phyloP scores from a whole-genome alignment of 2,329 filamentous ascomycete genomes.

The Diaporthe vexans region DNA sequence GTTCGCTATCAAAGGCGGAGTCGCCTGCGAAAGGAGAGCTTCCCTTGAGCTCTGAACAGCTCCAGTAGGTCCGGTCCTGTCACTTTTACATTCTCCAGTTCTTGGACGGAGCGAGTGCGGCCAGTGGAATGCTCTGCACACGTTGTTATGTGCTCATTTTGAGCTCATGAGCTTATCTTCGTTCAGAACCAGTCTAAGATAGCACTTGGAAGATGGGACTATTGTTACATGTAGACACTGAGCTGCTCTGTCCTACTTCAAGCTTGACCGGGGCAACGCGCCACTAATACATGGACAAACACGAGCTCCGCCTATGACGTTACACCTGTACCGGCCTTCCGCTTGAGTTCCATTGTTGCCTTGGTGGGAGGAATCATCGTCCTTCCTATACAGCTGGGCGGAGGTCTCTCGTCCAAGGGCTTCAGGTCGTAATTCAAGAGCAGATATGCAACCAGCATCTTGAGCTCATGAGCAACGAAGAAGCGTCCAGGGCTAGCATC shows the following conservation, averaged over 20 bases:
- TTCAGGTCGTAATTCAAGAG: slow-evolving; percentile 67
- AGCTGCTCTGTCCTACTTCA: background rate
- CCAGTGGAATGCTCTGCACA: background rate
- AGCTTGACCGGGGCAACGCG: background rate
- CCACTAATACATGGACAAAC: background rate
- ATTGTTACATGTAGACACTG: too few species aligned
- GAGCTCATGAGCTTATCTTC: background rate
- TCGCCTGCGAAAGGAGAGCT: too few species aligned
- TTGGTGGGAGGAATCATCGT: slow-evolving; percentile 56
- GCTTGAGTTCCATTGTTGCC: slow-evolving; percentile 50
- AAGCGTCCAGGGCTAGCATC: slow-evolving; percentile 64
- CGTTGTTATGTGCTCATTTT: too few species aligned
- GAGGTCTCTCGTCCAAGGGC: slow-evolving; percentile 55
- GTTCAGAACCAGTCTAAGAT: too few species aligned
- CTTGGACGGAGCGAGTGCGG: background rate
- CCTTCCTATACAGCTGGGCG: slow-evolving; percentile 60
- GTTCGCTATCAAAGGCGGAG: too few species aligned
- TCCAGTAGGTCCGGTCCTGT: too few species aligned
- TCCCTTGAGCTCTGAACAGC: too few species aligned
- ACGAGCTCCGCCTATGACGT: slow-evolving; percentile 1
- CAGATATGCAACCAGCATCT: slow-evolving; percentile 66
- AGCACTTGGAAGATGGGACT: background rate
- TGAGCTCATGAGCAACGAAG: slow-evolving; percentile 69
- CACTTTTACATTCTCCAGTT: too few species aligned
- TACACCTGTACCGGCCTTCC: slow-evolving; percentile 31